A percentile compares a stretch with the other conserved stretches of the same genome.
These are phyloP conservation scores for Coniochaeta prunicola DNA, from an alignment of 2,329 filamentous ascomycete species.

Conservation along the genomic window DNA sequence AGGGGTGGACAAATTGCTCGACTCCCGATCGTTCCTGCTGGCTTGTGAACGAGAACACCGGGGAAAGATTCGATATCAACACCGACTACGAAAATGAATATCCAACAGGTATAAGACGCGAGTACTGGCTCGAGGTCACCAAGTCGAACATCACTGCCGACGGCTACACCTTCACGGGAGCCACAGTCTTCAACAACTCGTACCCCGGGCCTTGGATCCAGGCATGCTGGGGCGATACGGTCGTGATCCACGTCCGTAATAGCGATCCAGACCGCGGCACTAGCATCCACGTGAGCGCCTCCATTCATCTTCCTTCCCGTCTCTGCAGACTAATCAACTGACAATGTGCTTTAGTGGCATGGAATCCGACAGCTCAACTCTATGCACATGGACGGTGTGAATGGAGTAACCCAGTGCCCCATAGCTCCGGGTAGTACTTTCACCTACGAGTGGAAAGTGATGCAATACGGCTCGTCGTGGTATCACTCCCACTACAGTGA, in stretches of 20 bases:
- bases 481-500: slow-evolving; percentile 56
- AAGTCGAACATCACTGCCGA: slow-evolving; percentile 46
- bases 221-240: slow-evolving; percentile 55
- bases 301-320: too few species aligned
- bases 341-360: too few species aligned
- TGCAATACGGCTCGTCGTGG: slow-evolving; percentile 48
- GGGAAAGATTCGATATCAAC: too few species aligned
- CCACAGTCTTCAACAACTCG: slow-evolving; percentile 45
- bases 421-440: slow-evolving; percentile 52
- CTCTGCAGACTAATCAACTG: too few species aligned
- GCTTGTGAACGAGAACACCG: too few species aligned
- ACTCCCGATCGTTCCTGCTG: too few species aligned
- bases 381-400: slow-evolving; percentile 46
- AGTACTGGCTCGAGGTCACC: slow-evolving; percentile 46
- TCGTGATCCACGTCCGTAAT: slow-evolving; percentile 60
- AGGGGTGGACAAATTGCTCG: too few species aligned
- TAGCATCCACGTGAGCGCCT: slow-evolving; percentile 44
- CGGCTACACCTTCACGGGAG: slow-evolving; percentile 36
- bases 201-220: slow-evolving; percentile 62
- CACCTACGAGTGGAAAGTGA: slow-evolving; percentile 44
- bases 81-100: slow-evolving; percentile 27
- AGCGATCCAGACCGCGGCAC: slow-evolving; percentile 37
- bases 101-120: slow-evolving; percentile 44
- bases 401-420: slow-evolving; percentile 52
- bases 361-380: slow-evolving; percentile 41